A percentile compares a stretch with the other conserved stretches of the same genome.
Evolutionary conservation across 805 yeast species (phyloP).

Genomic region (Lachancea mirantina): DNA sequence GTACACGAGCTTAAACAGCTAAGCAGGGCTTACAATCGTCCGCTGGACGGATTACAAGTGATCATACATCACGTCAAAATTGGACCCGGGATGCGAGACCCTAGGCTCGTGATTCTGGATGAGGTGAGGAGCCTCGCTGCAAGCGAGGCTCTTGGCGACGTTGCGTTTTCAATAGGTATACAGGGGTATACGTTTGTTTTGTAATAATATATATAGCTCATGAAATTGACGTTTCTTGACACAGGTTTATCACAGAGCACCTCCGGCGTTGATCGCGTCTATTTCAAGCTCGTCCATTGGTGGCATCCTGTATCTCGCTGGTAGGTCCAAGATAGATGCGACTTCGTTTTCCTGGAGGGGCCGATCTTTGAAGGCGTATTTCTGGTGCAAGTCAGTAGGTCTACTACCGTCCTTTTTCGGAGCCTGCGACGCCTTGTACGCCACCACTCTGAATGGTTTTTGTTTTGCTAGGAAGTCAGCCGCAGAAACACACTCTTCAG

Average conservation of each 20-base stretch:
- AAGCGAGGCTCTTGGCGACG: constrained; percentile 32
- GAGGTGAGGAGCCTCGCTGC: constrained; percentile 40
- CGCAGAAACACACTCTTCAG: constrained; percentile 21
- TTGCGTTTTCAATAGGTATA: constrained; percentile 24
- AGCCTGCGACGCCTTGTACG: constrained; percentile 36
- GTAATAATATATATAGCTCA: background rate
- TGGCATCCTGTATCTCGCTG: constrained; percentile 65
- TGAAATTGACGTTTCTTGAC: too few species aligned
- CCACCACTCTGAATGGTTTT: constrained; percentile 37
- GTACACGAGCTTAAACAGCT: constrained; percentile 45
- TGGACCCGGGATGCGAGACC: constrained; percentile 38
- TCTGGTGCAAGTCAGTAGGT: too few species aligned
- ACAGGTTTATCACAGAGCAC: constrained; percentile 56
- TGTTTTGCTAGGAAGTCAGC: constrained; percentile 20
- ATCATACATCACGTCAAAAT: constrained; percentile 51
- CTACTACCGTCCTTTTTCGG: constrained; percentile 36
- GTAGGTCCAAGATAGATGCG: constrained; percentile 56
- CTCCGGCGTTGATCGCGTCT: constrained; percentile 75
- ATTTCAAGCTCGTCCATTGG: constrained; percentile 60
- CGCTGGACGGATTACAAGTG: constrained; percentile 30
- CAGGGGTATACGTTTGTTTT: constrained; percentile 19
- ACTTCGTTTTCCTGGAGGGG: constrained; percentile 35
- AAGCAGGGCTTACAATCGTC: constrained; percentile 34
- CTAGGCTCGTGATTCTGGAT: constrained; percentile 46
- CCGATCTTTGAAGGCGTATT: constrained; percentile 25